phyloP scores from a whole-genome alignment of 75 land plant species.

The Selaginella tamariscina region DNA sequence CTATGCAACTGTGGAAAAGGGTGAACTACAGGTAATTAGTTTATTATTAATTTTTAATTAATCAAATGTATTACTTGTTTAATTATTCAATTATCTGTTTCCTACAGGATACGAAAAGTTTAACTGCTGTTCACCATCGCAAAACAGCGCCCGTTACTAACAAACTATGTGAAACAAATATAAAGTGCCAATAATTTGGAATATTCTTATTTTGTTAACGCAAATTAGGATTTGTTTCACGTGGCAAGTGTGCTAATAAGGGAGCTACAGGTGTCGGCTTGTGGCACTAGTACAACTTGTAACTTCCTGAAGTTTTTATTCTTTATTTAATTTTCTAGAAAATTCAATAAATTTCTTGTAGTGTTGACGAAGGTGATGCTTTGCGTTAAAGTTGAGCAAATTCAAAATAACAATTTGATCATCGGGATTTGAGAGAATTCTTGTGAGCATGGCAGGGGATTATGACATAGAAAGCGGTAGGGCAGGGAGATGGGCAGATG shows the following conservation, averaged over 20 bases:
- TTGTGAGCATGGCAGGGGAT: neutral
- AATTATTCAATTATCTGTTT: neutral
- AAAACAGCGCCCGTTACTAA: conserved; percentile 39
- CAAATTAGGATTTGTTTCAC: too few species aligned
- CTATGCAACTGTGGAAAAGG: conserved; percentile 37
- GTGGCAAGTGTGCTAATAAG: too few species aligned
- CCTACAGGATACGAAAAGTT: conserved; percentile 31
- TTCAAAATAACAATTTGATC: too few species aligned
- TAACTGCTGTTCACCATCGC: conserved; percentile 40
- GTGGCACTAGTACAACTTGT: too few species aligned
- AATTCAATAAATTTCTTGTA: neutral
- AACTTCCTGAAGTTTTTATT: neutral
- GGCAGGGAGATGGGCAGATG: neutral
- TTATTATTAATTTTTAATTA: neutral
- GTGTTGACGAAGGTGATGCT: neutral
- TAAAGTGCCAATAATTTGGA: too few species aligned
- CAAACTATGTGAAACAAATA: too few species aligned
- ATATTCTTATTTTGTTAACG: too few species aligned
- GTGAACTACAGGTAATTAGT: conserved; percentile 31
- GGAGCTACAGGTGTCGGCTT: too few species aligned
- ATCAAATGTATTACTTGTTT: neutral
- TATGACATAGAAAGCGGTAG: neutral
- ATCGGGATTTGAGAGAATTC: too few species aligned
- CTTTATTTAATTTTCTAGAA: neutral
- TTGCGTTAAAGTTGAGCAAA: neutral